Evolutionary conservation across 2,329 filamentous ascomycete species (phyloP).

Genomic region (Calonectria henricotiae): DNA sequence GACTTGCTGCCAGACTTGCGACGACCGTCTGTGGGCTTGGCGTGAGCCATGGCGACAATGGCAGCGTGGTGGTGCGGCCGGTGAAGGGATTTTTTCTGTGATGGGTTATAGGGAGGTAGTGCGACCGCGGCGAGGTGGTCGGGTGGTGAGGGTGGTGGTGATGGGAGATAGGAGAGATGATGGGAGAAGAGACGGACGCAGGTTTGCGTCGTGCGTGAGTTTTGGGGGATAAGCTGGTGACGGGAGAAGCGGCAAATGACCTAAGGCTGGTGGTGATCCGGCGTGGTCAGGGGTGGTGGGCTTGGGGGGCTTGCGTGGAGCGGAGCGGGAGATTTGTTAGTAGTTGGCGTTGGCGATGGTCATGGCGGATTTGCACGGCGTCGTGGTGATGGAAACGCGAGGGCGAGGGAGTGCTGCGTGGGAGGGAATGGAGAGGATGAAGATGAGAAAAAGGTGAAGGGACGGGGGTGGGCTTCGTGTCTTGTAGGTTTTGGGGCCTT

Average conservation of each 20-base stretch:
- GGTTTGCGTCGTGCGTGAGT: slow-evolving; percentile 38
- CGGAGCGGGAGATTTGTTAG: slow-evolving; percentile 49
- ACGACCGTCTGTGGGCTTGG: slow-evolving; percentile 57
- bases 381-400: slow-evolving; percentile 51
- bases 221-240: slow-evolving; percentile 49
- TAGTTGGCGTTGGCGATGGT: slow-evolving; percentile 49
- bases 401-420: slow-evolving; percentile 35
- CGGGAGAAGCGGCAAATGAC: slow-evolving; percentile 52
- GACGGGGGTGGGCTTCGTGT: slow-evolving; percentile 55
- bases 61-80: slow-evolving; percentile 14
- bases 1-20: slow-evolving; percentile 60
- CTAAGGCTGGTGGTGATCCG: slow-evolving; percentile 52
- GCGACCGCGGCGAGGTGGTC: slow-evolving; percentile 35
- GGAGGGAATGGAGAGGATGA: slow-evolving; percentile 43
- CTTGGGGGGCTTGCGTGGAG: slow-evolving; percentile 54
- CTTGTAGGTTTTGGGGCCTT: slow-evolving; percentile 59
- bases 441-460: slow-evolving; percentile 50
- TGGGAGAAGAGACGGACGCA: slow-evolving; percentile 32
- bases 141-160: slow-evolving; percentile 40
- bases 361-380: slow-evolving; percentile 48
- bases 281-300: slow-evolving; percentile 54
- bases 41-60: slow-evolving; percentile 55
- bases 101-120: slow-evolving; percentile 37
- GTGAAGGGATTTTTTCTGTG: slow-evolving; percentile 31
- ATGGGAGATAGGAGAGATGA: slow-evolving; percentile 37